Evolutionary conservation across 2,329 filamentous ascomycete species (phyloP), one percentile per base, ranked within the genome.

Genomic region (Lachnum nothofagi): DNA sequence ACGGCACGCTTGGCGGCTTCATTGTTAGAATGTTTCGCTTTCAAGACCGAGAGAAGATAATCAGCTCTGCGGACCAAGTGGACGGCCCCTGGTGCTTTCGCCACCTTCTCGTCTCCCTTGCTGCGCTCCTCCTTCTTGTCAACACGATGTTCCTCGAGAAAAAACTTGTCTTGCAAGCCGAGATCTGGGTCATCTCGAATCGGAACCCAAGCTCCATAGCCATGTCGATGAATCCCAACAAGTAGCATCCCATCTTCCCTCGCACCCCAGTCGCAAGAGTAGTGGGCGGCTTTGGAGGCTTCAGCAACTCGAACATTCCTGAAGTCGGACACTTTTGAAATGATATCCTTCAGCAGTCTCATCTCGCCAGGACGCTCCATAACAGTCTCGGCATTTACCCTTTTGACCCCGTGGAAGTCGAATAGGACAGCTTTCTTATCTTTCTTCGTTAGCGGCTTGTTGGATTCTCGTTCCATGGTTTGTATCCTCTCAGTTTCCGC

Each of bases 201-300:
- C 59, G 91, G 86, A 1, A 85, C 80, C 93, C 93, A 98, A 2
- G 91, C 91, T 48, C 94, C 94, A 63, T 95, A 97, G 2, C 93
- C 93, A 64, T 98, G 91, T 48, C 86, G 83, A 58, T 90, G 84
- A 56, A 98, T 95, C 51, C 93, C 93, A 34, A 97, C 81, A 48
- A 94, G 86, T 41, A 98, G 82, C 93, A 98, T 98, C 44, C 89
- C 93, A 65, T 98, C 93, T 68, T 98, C 93, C 53, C 86, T 85
- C 1, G 89, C 83, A 44, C 91, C 90, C 93, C 93, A 98, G 22
- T 87, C 75, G 63, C 90, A 96, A 38, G 84, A 88, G 69, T 97
- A 98, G 62, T 88, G 86, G 2, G 93, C 90, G 19, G 85, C 83
- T 66, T 98, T 98, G 10, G 88, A 91, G 2, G 93, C 93, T 64